Evolutionary conservation across 1,284 basidiomycete genomes (phyloP).

Genomic region (Moniliella sp.): DNA sequence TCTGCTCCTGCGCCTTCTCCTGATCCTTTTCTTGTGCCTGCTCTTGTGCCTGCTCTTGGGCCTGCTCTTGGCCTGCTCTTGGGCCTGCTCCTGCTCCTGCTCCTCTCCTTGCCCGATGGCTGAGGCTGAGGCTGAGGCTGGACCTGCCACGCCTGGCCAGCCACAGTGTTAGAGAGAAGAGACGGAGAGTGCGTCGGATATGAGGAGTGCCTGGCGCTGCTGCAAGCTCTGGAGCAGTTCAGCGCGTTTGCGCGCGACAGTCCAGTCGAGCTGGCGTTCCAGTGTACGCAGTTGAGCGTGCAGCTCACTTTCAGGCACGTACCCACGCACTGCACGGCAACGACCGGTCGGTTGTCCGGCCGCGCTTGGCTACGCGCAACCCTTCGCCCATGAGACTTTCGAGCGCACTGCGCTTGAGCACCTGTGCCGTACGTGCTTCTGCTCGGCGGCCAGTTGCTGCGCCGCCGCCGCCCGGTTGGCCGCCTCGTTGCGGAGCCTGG

Average conservation of each 20-base stretch:
- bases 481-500: too few relatives aligned
- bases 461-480: too few relatives aligned
- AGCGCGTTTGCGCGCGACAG: conserved; percentile 64
- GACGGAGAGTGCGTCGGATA: conserved; percentile 46
- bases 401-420: not conserved
- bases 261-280: conserved; percentile 86
- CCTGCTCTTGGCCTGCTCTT: too few relatives aligned
- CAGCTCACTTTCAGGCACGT: conserved; percentile 42
- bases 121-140: too few relatives aligned
- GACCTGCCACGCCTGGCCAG: conserved; percentile 46
- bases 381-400: conserved; percentile 6
- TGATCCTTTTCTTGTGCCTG: conserved; percentile 5
- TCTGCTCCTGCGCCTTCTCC: conserved; percentile 37
- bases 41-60: conserved; percentile 9
- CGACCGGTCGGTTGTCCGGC: conserved; percentile 57
- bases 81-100: too few relatives aligned
- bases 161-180: conserved; percentile 75
- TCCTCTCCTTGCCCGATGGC: too few relatives aligned
- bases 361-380: conserved; percentile 41
- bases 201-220: conserved; percentile 12
- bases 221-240: conserved; percentile 41
- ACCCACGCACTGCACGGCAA: conserved; percentile 49
- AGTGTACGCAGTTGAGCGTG: conserved; percentile 66
- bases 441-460: too few relatives aligned
- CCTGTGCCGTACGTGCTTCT: too few relatives aligned